Evolutionary conservation across 164 flowering plant genomes (phyloP), one percentile per base, ranked within the genome.

Genomic region (Tinospora cordifolia): DNA sequence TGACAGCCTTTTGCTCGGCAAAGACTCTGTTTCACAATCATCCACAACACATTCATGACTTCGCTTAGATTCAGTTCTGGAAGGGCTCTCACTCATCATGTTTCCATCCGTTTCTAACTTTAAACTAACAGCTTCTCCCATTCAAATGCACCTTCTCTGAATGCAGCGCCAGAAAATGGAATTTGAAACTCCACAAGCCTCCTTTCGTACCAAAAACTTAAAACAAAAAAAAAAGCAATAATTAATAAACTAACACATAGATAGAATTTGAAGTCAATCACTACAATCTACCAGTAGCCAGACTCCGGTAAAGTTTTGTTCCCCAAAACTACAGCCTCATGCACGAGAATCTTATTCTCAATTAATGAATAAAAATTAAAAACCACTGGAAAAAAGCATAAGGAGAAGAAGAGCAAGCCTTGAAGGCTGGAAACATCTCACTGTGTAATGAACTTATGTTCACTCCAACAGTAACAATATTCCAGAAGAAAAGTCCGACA

Each of bases 41-140:
- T 84, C 87, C 17, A 72, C 63, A 67, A 79, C 75, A 84, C 88
- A 87, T 41, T 79, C 83, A 69, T 74, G 77, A 69, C 72, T 12
- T 64, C 82, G 87, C 75, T 84, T 84, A 4, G 72, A 72, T 58
- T 80, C 82, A 27, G 72, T 69, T 76, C 71, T 78, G 13, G 75
- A 70, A 57, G 75, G 71, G 13, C 66, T 77, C 19, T 71, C 78
- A 39, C 65, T 39, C n/a, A 62, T 60, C 63, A 69, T 63, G 17
- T 77, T 74, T 8, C 75, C 80, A 70, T 74, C 78, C 25, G 71
- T 63, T 27, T 7, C 11, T 69, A 59, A 26, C 30, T 26, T 57
- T 54, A 78, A 41, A 63, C 62, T 41, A 19, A 72, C 83, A 71
- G 72, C 44, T 60, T 46, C 77, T 59, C 71, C 70, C 74, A 79